These are phyloP conservation scores for Ascochyta pisi DNA, from an alignment of 2,329 filamentous ascomycete genomes.

Conservation along the genomic window DNA sequence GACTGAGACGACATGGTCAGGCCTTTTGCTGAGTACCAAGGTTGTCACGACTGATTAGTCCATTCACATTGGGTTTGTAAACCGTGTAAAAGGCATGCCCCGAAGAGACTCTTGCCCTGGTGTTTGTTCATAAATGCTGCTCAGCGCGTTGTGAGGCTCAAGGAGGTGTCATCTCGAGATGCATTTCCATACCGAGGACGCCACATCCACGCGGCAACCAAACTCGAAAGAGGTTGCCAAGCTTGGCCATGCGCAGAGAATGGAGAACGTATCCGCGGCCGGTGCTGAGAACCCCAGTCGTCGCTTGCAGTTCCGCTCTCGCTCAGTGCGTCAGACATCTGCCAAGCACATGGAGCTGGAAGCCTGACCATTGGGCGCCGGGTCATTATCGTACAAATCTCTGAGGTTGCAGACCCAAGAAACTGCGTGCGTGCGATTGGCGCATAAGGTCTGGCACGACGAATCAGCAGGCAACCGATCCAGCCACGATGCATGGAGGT, in stretches of 20 bases:
- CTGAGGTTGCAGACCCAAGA: neutral
- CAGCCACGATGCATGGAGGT: neutral
- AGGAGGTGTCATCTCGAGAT: slow-evolving; percentile 12
- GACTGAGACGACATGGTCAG: neutral
- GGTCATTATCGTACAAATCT: slow-evolving; percentile 3
- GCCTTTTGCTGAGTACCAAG: neutral
- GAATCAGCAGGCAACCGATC: neutral
- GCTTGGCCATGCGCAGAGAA: neutral
- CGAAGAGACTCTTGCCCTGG: neutral
- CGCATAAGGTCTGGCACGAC: neutral
- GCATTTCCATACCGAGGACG: neutral
- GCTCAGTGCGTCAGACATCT: neutral
- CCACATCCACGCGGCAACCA: slow-evolving; percentile 5
- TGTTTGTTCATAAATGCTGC: neutral
- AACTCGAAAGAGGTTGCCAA: slow-evolving; percentile 5
- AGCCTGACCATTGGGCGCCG: neutral
- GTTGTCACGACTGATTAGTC: neutral
- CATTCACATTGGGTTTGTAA: neutral
- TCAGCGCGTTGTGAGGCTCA: slow-evolving; percentile 2
- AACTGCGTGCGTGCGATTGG: neutral
- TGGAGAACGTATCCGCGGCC: slow-evolving; percentile 17
- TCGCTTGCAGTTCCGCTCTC: neutral
- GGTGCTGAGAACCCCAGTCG: slow-evolving; percentile 2
- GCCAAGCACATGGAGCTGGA: slow-evolving; percentile 5
- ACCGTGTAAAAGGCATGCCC: neutral